These are phyloP conservation scores for Aquilaria malaccensis DNA, from an alignment of 345 rosid species.

Conservation along the genomic window DNA sequence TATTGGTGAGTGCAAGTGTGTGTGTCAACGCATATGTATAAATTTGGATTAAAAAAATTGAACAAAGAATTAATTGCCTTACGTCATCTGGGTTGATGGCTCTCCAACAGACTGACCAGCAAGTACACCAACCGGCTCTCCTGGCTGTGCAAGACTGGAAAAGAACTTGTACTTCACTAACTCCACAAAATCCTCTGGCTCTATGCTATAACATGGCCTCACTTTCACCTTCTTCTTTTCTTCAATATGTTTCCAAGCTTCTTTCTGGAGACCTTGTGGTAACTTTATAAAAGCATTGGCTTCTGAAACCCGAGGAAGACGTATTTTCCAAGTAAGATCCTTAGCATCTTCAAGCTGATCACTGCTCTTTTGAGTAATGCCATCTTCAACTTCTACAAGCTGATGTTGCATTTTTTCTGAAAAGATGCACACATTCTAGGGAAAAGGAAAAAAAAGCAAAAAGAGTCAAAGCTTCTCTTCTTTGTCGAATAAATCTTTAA, in stretches of 20 bases:
- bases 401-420: conserved; percentile 30
- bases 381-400: conserved; percentile 39
- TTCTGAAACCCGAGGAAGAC: conserved; percentile 27
- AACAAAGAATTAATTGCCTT: conserved; percentile 26
- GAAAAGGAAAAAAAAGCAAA: conserved; percentile 6
- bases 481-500: conserved; percentile 1
- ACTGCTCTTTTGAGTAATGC: conserved; percentile 9
- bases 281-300: conserved; percentile 50
- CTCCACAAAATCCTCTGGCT: conserved; percentile 44
- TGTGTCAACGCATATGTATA: no score
- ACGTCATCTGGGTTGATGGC: conserved; percentile 99
- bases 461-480: background rate
- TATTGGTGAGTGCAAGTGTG: no score
- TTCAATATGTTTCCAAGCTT: conserved; percentile 54
- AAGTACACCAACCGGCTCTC: conserved; percentile 98
- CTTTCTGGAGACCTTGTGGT: conserved; percentile 54
- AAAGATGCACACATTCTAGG: conserved; percentile 75
- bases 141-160: conserved; percentile 94
- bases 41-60: background rate
- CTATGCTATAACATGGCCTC: conserved; percentile 18
- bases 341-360: no score
- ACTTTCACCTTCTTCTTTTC: conserved; percentile 30
- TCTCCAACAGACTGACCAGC: conserved; percentile 99
- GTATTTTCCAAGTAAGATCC: no score
- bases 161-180: conserved; percentile 64